Evolutionary conservation across 345 rosid genomes (phyloP), one percentile per base, ranked within the genome.

Genomic region (Eucalyptus camaldulensis): DNA sequence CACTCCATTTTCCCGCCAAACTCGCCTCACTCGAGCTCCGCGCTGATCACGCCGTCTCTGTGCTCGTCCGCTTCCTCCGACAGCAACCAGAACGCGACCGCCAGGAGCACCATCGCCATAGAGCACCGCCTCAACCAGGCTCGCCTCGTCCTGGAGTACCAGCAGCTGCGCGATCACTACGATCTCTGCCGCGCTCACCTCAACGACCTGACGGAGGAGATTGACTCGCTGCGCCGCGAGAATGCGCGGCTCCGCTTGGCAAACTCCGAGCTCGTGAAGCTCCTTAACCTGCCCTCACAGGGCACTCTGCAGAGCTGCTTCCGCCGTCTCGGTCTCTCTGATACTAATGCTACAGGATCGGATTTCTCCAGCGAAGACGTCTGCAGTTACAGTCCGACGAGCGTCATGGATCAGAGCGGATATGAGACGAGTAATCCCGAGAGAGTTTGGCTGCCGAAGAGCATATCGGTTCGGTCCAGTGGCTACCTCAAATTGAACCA

Each of bases 61-160:
- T 92, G 95, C n/a, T 91, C 92, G 1, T 67, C 95, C 29, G 88
- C 95, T 69, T 88, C 93, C 15, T 91, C 94, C 12, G 47, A 88
- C 51, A 88, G 87, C 85, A 88, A 89, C 92, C 89, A 53, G 88
- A 87, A 43, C 90, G 29, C 87, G 33, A 16, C 43, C 80, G 49
- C 33, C 62, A 33, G 88, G 88, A n/a, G 81, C 81, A 90, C 91
- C 58, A 31, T 90, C 9, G 88, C 93, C 87, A 94, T 95, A 21
- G 97, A 96, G 88, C 90, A 93, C 86, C 95, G 97, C 65, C 96
- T 96, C 65, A 93, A 87, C 87, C 98, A 96, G 89, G 98, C 98
- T 53, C 90, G 96, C 4, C 95, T 96, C 33, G 91, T 96, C 53
- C 92, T 95, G 51, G 98, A 96, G 91, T 93, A 94, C 90, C 96